A percentile compares a stretch with the other conserved stretches of the same genome.
phyloP scores from a whole-genome alignment of 305 asterid genomes.

The Andrographis paniculata region DNA sequence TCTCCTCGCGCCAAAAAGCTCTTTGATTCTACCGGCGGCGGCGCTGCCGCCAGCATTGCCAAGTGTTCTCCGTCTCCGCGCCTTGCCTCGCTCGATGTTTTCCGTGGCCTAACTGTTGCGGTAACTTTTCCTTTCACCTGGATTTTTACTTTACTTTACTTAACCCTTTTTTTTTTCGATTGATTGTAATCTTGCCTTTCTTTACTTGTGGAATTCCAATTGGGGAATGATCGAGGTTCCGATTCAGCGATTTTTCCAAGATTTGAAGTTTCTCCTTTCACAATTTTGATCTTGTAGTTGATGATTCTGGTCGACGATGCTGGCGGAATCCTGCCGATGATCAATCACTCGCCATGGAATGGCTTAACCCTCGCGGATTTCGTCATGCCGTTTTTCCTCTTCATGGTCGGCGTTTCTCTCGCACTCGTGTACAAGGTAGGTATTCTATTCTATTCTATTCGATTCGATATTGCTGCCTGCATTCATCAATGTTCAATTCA shows the following conservation, averaged over 20 bases:
- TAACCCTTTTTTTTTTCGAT: not conserved
- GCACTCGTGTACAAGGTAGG: constrained; percentile 72
- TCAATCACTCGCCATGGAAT: constrained; percentile 76
- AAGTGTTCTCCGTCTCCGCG: constrained; percentile 23
- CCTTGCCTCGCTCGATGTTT: constrained; percentile 54
- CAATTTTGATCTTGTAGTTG: constrained; percentile 34
- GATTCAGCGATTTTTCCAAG: not conserved
- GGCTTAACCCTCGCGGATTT: constrained; percentile 71
- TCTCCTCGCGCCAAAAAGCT: constrained; percentile 17
- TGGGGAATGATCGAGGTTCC: too few species aligned
- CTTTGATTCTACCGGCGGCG: not conserved
- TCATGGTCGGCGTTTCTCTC: constrained; percentile 68
- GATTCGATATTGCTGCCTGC: too few species aligned
- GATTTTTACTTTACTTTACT: not conserved
- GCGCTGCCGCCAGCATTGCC: constrained; percentile 7
- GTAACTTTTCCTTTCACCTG: constrained; percentile 20
- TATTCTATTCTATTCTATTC: too few species aligned
- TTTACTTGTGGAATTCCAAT: too few species aligned
- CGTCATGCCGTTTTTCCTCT: constrained; percentile 75
- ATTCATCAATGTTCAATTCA: not conserved
- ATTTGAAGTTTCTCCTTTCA: not conserved
- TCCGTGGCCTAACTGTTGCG: constrained; percentile 61
- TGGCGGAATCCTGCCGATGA: constrained; percentile 56
- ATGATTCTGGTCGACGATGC: constrained; percentile 68
- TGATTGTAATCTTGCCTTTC: too few species aligned